A percentile compares a stretch with the other conserved stretches of the same genome.
phyloP scores from a whole-genome alignment of 2,329 filamentous ascomycete genomes.

The Fusarium agapanthi region DNA sequence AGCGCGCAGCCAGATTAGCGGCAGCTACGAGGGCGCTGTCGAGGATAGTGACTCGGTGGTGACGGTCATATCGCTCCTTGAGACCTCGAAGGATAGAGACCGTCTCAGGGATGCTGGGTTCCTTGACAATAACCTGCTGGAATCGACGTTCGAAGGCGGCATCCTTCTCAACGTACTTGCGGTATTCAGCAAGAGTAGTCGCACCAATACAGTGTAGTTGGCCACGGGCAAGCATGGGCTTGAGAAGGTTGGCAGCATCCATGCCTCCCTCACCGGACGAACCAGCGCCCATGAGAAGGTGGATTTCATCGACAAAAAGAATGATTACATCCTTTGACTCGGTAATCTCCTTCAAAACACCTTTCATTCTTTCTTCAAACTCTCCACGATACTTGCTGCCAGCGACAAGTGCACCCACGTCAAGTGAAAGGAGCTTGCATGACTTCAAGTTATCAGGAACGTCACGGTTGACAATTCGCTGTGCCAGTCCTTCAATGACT shows the following conservation, averaged over 20 bases:
- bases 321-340: conserved; percentile 97
- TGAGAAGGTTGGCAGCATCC: conserved; percentile 97
- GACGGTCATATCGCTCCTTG: conserved; percentile 97
- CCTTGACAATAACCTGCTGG: conserved; percentile 97
- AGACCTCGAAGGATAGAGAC: conserved; percentile 97
- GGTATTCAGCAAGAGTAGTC: conserved; percentile 92
- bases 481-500: conserved; percentile 93
- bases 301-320: conserved; percentile 98
- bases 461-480: conserved; percentile 95
- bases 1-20: conserved; percentile 90
- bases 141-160: conserved; percentile 98
- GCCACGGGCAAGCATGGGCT: conserved; percentile 96
- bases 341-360: conserved; percentile 95
- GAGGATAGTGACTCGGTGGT: conserved; percentile 96
- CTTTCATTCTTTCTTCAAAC: conserved; percentile 99
- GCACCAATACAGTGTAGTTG: conserved; percentile 98
- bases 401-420: conserved; percentile 93
- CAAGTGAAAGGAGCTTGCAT: conserved; percentile 92
- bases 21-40: conserved; percentile 92
- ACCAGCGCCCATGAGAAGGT: conserved; percentile 97
- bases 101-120: conserved; percentile 87
- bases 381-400: conserved; percentile 99
- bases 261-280: conserved; percentile 95
- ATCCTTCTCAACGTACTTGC: conserved; percentile 99
- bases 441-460: conserved; percentile 94